phyloP scores from a whole-genome alignment of 2,329 filamentous ascomycete species.

The Cladosporium sp. region DNA sequence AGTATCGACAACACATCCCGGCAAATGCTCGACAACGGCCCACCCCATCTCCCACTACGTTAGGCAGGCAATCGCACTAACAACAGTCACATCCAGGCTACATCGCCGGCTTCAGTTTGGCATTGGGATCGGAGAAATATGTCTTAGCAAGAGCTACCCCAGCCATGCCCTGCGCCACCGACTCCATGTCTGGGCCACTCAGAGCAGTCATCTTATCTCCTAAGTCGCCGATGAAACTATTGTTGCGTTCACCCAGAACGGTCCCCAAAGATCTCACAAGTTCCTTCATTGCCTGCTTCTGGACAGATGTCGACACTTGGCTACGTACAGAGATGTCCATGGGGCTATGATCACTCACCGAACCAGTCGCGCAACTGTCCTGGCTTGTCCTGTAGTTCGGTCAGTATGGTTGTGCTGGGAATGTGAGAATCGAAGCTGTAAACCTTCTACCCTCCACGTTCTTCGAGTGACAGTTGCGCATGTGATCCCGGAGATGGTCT shows the following conservation, averaged over 20 bases:
- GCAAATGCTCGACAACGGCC: no score
- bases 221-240: not conserved
- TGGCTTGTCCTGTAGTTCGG: not conserved
- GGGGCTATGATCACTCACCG: not conserved
- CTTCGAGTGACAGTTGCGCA: constrained; percentile 8
- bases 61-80: no score
- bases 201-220: not conserved
- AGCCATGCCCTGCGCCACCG: constrained; percentile 3
- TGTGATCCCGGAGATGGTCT: constrained; percentile 3
- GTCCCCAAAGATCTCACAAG: not conserved
- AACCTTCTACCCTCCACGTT: not conserved
- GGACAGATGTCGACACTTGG: not conserved
- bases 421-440: not conserved
- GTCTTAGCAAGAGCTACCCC: constrained; percentile 4
- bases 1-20: no score
- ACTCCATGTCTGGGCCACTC: not conserved
- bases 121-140: not conserved
- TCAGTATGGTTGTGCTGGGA: not conserved
- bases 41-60: no score
- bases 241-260: not conserved
- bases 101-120: not conserved
- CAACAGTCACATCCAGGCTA: not conserved
- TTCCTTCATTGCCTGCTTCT: constrained; percentile 9
- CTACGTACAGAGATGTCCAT: no score
- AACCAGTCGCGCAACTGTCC: not conserved